Percentiles rank a stretch among this genome's conserved stretches.
These are phyloP conservation scores for Volvox reticuliferus DNA, from an alignment of 139 green algal species.

Conservation along the genomic window DNA sequence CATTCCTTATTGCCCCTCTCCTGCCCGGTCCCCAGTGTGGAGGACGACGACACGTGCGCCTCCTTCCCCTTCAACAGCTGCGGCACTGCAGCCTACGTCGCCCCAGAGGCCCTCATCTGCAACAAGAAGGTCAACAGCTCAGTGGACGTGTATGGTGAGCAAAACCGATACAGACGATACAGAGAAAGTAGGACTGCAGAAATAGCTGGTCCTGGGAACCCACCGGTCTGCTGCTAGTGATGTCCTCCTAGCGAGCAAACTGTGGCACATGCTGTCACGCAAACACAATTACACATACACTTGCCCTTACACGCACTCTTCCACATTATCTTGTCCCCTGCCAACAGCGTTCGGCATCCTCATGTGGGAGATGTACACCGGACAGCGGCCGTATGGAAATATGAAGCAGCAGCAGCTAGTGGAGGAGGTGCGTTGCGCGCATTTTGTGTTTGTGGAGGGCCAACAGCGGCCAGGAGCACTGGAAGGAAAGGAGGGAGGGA, in stretches of 20 bases:
- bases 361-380: slow-evolving; percentile 69
- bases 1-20: neutral
- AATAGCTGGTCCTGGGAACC: no score
- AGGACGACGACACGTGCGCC: slow-evolving; percentile 68
- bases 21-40: slow-evolving; percentile 45
- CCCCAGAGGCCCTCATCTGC: slow-evolving; percentile 71
- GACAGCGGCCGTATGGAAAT: slow-evolving; percentile 64
- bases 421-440: slow-evolving; percentile 48
- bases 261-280: no score
- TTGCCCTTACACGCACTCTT: neutral
- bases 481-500: neutral
- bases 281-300: no score
- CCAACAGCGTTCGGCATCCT: slow-evolving; percentile 58
- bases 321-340: neutral
- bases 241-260: no score
- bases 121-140: slow-evolving; percentile 73
- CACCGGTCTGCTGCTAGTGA: no score
- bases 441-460: no score
- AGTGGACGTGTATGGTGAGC: slow-evolving; percentile 67
- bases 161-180: neutral
- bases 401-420: slow-evolving; percentile 74
- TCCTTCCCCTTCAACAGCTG: slow-evolving; percentile 77
- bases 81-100: slow-evolving; percentile 72
- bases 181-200: neutral
- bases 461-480: no score